Evolutionary conservation across 371 early-diverging fungal genomes (phyloP).

Genomic region (Dinochytrium kinnereticum): DNA sequence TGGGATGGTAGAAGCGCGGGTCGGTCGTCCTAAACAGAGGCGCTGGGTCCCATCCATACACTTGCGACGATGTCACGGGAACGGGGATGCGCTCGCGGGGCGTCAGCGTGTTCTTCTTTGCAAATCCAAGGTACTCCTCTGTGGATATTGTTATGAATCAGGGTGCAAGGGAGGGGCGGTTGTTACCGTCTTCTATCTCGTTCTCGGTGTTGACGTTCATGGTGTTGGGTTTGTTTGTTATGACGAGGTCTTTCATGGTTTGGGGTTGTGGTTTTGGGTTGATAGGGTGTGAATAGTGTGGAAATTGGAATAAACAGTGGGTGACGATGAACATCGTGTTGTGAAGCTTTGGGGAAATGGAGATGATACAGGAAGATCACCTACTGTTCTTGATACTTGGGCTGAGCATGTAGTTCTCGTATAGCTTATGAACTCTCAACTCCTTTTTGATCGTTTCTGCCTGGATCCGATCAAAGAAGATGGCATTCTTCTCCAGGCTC

Average conservation of each 20-base stretch:
- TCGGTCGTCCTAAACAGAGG: conserved; percentile 43
- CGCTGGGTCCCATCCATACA: conserved; percentile 50
- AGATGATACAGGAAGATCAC: background rate
- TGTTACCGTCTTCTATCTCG: conserved; percentile 33
- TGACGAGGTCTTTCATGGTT: conserved; percentile 47
- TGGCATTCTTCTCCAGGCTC: conserved; percentile 29
- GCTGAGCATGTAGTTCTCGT: conserved; percentile 52
- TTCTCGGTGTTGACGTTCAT: conserved; percentile 25
- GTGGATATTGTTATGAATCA: background rate
- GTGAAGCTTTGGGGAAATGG: background rate
- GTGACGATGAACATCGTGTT: no score
- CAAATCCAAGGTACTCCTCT: conserved; percentile 32
- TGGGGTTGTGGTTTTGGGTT: background rate
- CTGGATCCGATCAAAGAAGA: conserved; percentile 50
- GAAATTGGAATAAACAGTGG: no score
- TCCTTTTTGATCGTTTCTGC: conserved; percentile 57
- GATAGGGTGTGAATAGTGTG: background rate
- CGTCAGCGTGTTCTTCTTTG: conserved; percentile 12
- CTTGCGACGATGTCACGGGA: conserved; percentile 39
- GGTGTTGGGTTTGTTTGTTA: conserved; percentile 44
- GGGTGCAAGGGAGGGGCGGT: background rate
- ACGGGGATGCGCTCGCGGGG: conserved; percentile 25
- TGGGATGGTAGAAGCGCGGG: conserved; percentile 47
- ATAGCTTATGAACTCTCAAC: conserved; percentile 41
- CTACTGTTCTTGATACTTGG: conserved; percentile 48